These are phyloP conservation scores for Mucor sp. DNA, from an alignment of 371 early-diverging fungal genomes.

Conservation along the genomic window DNA sequence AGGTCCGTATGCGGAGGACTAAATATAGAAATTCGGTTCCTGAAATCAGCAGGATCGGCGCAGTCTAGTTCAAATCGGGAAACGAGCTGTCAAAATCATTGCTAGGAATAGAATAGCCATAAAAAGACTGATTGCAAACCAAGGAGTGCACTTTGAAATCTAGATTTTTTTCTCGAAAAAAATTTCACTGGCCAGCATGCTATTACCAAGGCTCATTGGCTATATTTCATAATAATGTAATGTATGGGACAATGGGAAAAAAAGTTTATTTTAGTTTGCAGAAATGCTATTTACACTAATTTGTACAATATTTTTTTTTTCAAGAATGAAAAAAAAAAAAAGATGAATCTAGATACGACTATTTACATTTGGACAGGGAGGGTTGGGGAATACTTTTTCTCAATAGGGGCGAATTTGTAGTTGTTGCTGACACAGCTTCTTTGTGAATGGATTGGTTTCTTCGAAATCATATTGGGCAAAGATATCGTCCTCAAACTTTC, in stretches of 20 bases:
- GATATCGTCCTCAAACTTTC: conserved; percentile 21
- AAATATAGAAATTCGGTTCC: background rate
- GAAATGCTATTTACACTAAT: background rate
- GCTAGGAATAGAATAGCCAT: background rate
- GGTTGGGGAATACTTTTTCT: background rate
- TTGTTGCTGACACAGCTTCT: background rate
- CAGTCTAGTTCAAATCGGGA: background rate
- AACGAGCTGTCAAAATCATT: background rate
- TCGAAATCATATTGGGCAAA: conserved; percentile 30
- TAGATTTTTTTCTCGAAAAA: background rate
- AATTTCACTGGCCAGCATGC: background rate
- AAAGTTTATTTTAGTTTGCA: background rate
- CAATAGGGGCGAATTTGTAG: background rate
- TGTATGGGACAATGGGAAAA: conserved; percentile 2
- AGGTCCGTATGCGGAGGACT: no score
- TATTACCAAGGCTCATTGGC: background rate
- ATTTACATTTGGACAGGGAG: background rate
- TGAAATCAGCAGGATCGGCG: background rate
- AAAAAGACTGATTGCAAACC: background rate
- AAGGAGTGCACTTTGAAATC: background rate
- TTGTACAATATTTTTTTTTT: background rate
- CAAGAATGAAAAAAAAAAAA: background rate
- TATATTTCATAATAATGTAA: background rate
- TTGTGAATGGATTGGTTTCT: conserved; percentile 8
- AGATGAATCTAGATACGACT: background rate